Base-by-base conservation (phyloP, 75 land plant species). In the Gnetum montanum region DNA sequence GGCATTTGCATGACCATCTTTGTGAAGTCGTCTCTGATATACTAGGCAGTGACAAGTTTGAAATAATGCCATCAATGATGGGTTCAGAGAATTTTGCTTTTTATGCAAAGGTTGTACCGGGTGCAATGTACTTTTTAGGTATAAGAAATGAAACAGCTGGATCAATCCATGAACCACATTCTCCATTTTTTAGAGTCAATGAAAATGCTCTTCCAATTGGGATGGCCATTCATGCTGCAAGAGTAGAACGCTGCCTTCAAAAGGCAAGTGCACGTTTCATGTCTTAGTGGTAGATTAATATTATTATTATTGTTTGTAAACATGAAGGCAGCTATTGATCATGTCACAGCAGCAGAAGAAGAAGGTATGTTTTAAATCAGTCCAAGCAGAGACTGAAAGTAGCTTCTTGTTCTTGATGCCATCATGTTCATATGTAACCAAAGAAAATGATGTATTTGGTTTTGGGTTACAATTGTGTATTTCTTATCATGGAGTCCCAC, bases 81-180 rank as follows among this genome's bases (percentile, higher is more conserved):
- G 88, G 81, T 18, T 57, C 82, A 12, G 96, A 90, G 33, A 93
- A 90, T 45, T 90, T 90, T 34, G 31, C 93, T 7, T 83, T 80
- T 57, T 90, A 65, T 61, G 23, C 64, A 22, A 77, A 90, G 34
- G 59, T 49, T 4, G 62, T 87, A 50, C 85, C 96, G 5, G 84
- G 85, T 29, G 74, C 53, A 34, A 82, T 70, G 57, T 75, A 43
- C 54, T 61, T 60, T 25, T 23, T 90, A 4, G 94, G 94, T 19
- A 80, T 80, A 70, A 65, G 43, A 34, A 60, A 80, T 34, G 74
- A 77, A 19, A 53, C 72, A 19, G 0, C 15, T 8, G 85, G 64
- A 22, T 37, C 70, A 19, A 35, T 71, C 29, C 62, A 53, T 60
- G 15, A 47, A 2, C 52, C 47, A 4, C 96, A 90, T 56, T 72